Evolutionary conservation across 805 yeast genomes (phyloP).

Genomic region (Ogataea nakhonphanomensis): DNA sequence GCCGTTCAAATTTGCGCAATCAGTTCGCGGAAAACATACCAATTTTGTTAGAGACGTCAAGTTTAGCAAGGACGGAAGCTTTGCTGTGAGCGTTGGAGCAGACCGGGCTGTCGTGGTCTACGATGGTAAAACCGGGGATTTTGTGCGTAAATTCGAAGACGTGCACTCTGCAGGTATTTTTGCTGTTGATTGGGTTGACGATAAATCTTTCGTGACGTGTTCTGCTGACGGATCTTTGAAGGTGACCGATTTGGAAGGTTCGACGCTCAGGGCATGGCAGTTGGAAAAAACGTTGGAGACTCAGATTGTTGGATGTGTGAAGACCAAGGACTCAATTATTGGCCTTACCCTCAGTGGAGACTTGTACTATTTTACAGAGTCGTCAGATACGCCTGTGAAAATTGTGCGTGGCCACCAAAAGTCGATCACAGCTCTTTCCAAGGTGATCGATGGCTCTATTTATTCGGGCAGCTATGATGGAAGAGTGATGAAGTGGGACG

Average conservation of each 20-base stretch:
- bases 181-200: constrained; percentile 64
- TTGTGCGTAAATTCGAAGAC: constrained; percentile 45
- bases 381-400: constrained; percentile 35
- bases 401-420: constrained; percentile 77
- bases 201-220: constrained; percentile 68
- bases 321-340: constrained; percentile 54
- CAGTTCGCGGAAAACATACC: constrained; percentile 70
- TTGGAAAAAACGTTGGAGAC: constrained; percentile 46
- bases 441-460: constrained; percentile 22
- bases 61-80: constrained; percentile 78
- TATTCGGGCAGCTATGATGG: constrained; percentile 85
- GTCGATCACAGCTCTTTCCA: constrained; percentile 60
- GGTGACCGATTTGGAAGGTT: constrained; percentile 54
- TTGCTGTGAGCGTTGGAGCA: constrained; percentile 76
- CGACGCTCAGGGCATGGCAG: constrained; percentile 48
- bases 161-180: constrained; percentile 79
- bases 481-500: constrained; percentile 57
- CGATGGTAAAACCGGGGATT: constrained; percentile 86
- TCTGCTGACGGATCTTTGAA: constrained; percentile 81
- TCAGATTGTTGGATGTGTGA: constrained; percentile 80
- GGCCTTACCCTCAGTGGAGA: constrained; percentile 73
- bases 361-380: constrained; percentile 53
- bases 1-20: constrained; percentile 80
- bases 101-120: constrained; percentile 76
- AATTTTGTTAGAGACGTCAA: constrained; percentile 78